Evolutionary conservation across 78 protist genomes (phyloP), one percentile per base, ranked within the genome.

Genomic region (Monocercomonoides exilis): DNA sequence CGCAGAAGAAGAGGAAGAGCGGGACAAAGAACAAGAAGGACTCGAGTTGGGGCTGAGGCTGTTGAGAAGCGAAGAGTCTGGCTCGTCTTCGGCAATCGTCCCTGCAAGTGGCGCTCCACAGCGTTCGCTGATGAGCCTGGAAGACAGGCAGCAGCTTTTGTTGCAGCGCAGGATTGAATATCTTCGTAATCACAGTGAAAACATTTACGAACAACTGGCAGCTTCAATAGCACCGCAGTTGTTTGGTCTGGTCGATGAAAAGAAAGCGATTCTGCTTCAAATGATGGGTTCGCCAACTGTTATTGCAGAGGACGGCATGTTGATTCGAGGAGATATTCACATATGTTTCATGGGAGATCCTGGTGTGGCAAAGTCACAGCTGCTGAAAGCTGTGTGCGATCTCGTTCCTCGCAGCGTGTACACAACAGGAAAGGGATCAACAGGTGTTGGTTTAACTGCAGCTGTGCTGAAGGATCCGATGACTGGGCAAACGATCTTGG

Each of bases 351-450:
- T 98, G 95, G 99, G 99, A 1, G 99, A 98, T 88, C 99, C 99
- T 0, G 99, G 99, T n/a, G 99, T 98, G 1, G 99, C 99, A 84
- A 98, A 98, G 92, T 91, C 96, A 42, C 99, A 98, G 91, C 81
- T 98, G 42, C 94, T 98, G 43, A 95, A 95, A 89, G 84, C 88
- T 38, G 35, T 94, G 41, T 32, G 94, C 0, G 1, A 0, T 21
- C 2, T 95, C 1, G 86, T 95, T 4, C 95, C 96, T 3, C 90
- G 98, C 6, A 86, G 88, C 2, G 89, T 94, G 32, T 93, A 91
- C 90, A 95, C 99, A 5, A 94, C 97, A 0, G 99, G 99, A 45
- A 96, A 95, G 85, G 99, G 99, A 2, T 70, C 92, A 43, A 87
- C 95, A 1, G 99, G 99, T 36, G 99, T 97, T 4, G 99, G 99